Evolutionary conservation across 257 asterid genomes (phyloP), one percentile per base, ranked within the genome.

Genomic region (Ilex asprella): DNA sequence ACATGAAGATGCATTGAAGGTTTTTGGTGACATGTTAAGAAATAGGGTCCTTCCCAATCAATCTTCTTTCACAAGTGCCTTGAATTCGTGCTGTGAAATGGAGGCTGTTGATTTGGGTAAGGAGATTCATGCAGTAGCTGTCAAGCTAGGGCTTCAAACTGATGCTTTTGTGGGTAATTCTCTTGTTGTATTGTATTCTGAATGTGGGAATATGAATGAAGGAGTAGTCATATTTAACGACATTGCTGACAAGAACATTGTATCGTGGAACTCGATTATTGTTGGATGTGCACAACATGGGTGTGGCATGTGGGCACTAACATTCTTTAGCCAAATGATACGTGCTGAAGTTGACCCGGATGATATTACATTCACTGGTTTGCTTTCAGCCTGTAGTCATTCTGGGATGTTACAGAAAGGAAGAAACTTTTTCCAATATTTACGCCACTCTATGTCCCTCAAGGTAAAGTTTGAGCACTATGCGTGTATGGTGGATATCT

Each of bases 261-360:
- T 92, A 16, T 85, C 97, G 15, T 92, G 99, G 99, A 89, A 92
- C 61, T 72, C 99, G 14, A 67, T 82, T 13, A 81, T 92, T 30
- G 95, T 81, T 59, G 99, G 97, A 62, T 86, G 93, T 57, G 96
- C 95, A 16, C 91, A 86, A 63, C 94, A 92, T 30, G 99, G 96
- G 11, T 61, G 47, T 66, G 89, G 91, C 5, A 72, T 70, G 75
- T 78, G 86, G 94, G 86, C 95, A 2, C 62, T 89, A 13, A 68
- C 81, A 59, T 76, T 83, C 67, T 85, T 89, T 59, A 59, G 74
- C 78, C 86, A 81, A 67, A 86, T 92, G 96, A 27, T 73, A 16
- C 85, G 82, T 50, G 78, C 77, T 8, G 84, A 84, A 65, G 30
- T 74, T 39, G 30, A 56, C 31, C 94, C 89, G 0, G 96, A 92